Percentiles rank a stretch among this genome's conserved stretches.
phyloP scores from a whole-genome alignment of 73 alveolate species.

The Urostyla sp. region DNA sequence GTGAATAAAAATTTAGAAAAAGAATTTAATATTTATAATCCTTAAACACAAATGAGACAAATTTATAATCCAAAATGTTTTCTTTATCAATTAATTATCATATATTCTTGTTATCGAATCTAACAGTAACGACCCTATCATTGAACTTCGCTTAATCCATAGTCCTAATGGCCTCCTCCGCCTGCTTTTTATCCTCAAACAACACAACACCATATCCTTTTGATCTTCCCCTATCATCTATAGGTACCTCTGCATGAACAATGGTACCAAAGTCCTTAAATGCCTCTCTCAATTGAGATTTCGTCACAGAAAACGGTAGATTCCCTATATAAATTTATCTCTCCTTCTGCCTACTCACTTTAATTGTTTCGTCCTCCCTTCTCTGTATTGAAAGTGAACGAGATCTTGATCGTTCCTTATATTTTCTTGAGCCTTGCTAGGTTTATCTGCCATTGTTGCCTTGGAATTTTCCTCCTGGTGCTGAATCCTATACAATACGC shows the following conservation, averaged over 20 bases:
- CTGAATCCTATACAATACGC: no score
- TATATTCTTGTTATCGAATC: constrained; percentile 21
- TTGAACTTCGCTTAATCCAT: constrained; percentile 57
- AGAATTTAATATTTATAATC: no score
- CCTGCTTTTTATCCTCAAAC: constrained; percentile 12
- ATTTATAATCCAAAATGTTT: no score
- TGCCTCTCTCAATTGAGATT: constrained; percentile 40
- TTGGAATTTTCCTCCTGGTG: background rate
- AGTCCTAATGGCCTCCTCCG: constrained; percentile 43
- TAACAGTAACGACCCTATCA: constrained; percentile 52
- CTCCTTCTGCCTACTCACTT: background rate
- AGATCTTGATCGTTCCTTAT: constrained; percentile 9
- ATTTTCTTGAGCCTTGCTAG: background rate
- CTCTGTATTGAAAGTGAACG: constrained; percentile 37
- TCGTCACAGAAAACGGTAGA: constrained; percentile 44
- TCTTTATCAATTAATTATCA: no score
- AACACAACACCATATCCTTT: constrained; percentile 60
- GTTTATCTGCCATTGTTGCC: background rate
- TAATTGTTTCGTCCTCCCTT: constrained; percentile 1
- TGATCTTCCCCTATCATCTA: constrained; percentile 59
- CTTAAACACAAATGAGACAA: no score
- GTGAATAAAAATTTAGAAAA: no score
- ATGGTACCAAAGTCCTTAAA: constrained; percentile 52
- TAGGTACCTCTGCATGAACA: constrained; percentile 15
- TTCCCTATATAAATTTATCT: constrained; percentile 37